Evolutionary conservation across 768 basidiomycete genomes (phyloP), one percentile per base, ranked within the genome.

Genomic region (Tylopilus felleus): DNA sequence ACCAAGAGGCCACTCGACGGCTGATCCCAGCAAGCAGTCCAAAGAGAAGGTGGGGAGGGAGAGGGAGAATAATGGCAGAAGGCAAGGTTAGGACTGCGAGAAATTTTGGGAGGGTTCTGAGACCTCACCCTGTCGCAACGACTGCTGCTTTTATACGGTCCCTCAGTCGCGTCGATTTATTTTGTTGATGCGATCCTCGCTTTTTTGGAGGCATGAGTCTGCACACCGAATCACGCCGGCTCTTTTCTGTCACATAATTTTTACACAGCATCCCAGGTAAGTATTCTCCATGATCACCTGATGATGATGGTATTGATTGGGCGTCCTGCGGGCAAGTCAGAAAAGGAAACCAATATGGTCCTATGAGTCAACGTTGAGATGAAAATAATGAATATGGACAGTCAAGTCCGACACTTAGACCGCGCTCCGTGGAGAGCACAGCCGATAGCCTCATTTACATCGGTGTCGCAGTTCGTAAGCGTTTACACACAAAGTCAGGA

Each of bases 281-380:
- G 51, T 29, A 38, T 44, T 35, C 35, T 29, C 22, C 59, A 48
- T 54, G 60, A 63, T 46, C 52, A 60, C 31, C 60, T 53, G 68
- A 65, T 56, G 68, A 65, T 56, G 55, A 31, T 48, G 46, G 44
- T 49, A 55, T 47, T 55, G 60, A 69, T 69, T 63, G 59, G 64
- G 36, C 47, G 52, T 40, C 57, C 51, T 56, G 62, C 62, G 61
- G 59, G 55, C 60, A 33, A 35, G 47, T 61, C 60, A 28, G 50
- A 66, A 61, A 70, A 53, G 70, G 58, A 64, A 65, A 47, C 43
- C 19, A 53, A 36, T 22, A 55, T 47, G 48, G 42, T 16, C 48
- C 57, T 43, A 52, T 49, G 47, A 54, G 57, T 47, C 63, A 63
- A 56, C 44, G 29, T 69, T 55, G 55, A 51, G 57, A 52, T 64